Evolutionary conservation across 345 rosid species (phyloP), one percentile per base, ranked within the genome.

Genomic region (Schrenkiella parvula): DNA sequence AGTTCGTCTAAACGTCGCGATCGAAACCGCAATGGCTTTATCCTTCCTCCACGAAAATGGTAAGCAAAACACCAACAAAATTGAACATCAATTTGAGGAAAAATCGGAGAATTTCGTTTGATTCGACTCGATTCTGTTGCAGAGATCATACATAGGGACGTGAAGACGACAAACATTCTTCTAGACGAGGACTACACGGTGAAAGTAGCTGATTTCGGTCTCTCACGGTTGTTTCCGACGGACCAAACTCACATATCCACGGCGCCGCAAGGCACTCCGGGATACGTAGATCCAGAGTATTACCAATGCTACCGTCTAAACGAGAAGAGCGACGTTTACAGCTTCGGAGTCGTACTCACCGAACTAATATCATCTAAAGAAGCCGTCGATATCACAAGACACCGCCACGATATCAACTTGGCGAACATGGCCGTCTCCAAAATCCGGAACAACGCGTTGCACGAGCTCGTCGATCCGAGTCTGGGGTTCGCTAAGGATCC

Each of bases 201-300:
- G 14, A 93, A 93, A 74, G 98, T 93, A 10, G 98, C 98, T 3
- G 98, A 93, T 82, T 93, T 93, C 34, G 98, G 98, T 7, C 76
- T 93, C n/a, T 93, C 98, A 0, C 60, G 98, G 23, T 62, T 90
- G 68, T 90, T 89, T 67, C 96, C 97, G 0, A 80, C 1, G 7
- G 84, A 89, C 76, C 92, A 80, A 44, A 93, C 90, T 2, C 98
- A 93, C 47, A 86, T 93, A 2, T 93, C 98, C 4, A 93, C 98
- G 0, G 93, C 88, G 53, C 98, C 98, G 1, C 98, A 93, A 70
- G 98, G 98, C 46, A 93, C 98, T 0, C 98, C 96, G 0, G 98
- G 98, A 26, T 93, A 93, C 8, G 89, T 93, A 12, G 98, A 93
- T 63, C 98, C 98, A 0, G 92, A 88, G 65, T 90, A 93, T 19